Base-by-base conservation (phyloP, 768 basidiomycete species). In the Pleurotus citrinopileatus region DNA sequence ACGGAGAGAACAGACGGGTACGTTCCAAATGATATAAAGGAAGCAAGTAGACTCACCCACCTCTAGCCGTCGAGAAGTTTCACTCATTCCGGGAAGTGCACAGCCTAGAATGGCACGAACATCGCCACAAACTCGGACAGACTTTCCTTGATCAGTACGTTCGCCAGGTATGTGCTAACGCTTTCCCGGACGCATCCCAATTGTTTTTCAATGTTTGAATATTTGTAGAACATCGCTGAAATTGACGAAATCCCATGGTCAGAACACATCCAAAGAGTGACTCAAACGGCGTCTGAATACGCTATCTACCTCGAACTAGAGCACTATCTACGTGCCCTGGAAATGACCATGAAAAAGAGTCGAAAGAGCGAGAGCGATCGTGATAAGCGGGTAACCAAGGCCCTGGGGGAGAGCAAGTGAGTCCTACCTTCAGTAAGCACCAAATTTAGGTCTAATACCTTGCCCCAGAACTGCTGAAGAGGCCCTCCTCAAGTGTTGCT, bases 41-140 rank as follows among this genome's bases (percentile, higher is more conserved):
- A n/a, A n/a, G n/a, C n/a, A n/a, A n/a, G n/a, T n/a, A n/a, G n/a
- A n/a, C n/a, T n/a, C n/a, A n/a, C n/a, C n/a, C n/a, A n/a, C 29
- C 22, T 28, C 15, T 60, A 93, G 90, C 82, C 55, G 93, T 89
- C 48, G 95, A 98, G 68, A 83, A 84, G 59, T 98, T 98, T 79
- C 94, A 97, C 66, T 94, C 94, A 1, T 98, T 94, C 86, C 87
- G 94, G 22, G 95, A 98, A 63, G 89, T 94, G 9, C 93, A 91
- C 62, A 94, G 87, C 37, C 67, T 88, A 34, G 89, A 94, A 60
- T 98, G 95, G 95, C 94, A 97, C 63, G 84, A 85, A 1, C 88
- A 92, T 61, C 87, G 95, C 15, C 86, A 94, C 64, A 72, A 80
- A 52, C 68, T 94, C 10, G 95, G 91, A 2, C 95, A 97, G 65